These are phyloP conservation scores for Berkeleyomyces rouxiae DNA, from an alignment of 2,329 filamentous ascomycete genomes.

Conservation along the genomic window DNA sequence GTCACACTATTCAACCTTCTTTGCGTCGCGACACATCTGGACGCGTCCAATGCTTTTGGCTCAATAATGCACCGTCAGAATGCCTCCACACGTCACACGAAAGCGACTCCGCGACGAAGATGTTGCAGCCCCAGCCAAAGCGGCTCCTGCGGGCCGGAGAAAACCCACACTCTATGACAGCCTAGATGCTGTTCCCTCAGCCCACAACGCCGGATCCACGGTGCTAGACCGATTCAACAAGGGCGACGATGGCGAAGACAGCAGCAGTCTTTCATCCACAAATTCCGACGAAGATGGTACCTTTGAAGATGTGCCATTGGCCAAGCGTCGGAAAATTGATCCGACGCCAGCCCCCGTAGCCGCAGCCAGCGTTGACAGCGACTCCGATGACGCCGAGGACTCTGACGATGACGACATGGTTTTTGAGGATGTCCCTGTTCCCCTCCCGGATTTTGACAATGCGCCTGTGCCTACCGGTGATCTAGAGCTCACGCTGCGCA, in stretches of 20 bases:
- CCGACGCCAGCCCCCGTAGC: not conserved
- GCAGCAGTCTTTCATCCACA: conserved; percentile 19
- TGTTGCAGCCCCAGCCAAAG: not conserved
- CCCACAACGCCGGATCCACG: conserved; percentile 24
- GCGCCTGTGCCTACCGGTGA: conserved; percentile 42
- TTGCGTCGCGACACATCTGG: not conserved
- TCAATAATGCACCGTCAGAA: conserved; percentile 20
- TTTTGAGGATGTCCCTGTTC: conserved; percentile 39
- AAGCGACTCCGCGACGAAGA: conserved; percentile 39
- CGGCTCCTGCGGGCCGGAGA: conserved; percentile 21
- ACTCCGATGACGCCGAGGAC: conserved; percentile 22
- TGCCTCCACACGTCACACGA: conserved; percentile 52
- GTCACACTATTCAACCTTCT: not conserved
- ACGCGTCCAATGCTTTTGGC: not conserved
- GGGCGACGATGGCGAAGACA: not conserved
- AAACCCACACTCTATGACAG: conserved; percentile 46
- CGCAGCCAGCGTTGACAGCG: conserved; percentile 15
- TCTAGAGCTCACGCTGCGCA: conserved; percentile 54
- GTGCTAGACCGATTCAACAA: conserved; percentile 24
- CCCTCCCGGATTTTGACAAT: conserved; percentile 24
- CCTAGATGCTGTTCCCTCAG: conserved; percentile 30
- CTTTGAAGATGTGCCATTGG: conserved; percentile 30
- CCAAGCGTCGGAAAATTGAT: conserved; percentile 20
- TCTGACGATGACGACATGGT: conserved; percentile 43
- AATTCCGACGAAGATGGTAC: conserved; percentile 28